Percentiles rank a stretch among this genome's conserved stretches.
phyloP scores from a whole-genome alignment of 202 grass and related monocot species.

The Schoenoplectus triqueter region DNA sequence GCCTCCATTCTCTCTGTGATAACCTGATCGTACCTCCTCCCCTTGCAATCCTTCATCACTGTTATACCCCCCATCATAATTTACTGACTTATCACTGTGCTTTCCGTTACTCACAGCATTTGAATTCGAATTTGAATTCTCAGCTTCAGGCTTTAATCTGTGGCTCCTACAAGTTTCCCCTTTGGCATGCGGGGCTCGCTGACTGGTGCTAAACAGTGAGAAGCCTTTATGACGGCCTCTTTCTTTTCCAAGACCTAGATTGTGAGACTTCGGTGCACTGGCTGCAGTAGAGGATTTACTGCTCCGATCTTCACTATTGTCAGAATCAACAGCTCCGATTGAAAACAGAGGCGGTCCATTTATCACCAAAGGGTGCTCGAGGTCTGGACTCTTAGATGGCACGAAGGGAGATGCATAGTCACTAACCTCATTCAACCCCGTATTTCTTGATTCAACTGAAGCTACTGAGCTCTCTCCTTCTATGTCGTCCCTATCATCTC shows the following conservation, averaged over 20 bases:
- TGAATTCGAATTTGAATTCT: slow-evolving; percentile 50
- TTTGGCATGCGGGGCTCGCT: slow-evolving; percentile 34
- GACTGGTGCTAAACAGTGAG: slow-evolving; percentile 41
- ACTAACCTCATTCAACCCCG: slow-evolving; percentile 37
- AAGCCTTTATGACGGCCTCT: slow-evolving; percentile 48
- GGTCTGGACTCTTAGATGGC: slow-evolving; percentile 41
- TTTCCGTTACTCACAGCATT: slow-evolving; percentile 41
- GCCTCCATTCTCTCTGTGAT: slow-evolving; percentile 42
- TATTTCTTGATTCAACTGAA: slow-evolving; percentile 51
- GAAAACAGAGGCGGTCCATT: slow-evolving; percentile 59
- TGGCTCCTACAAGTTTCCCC: slow-evolving; percentile 3
- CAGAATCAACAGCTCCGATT: slow-evolving; percentile 49
- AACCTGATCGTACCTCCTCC: slow-evolving; percentile 37
- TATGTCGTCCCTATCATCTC: slow-evolving; percentile 36
- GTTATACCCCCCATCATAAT: slow-evolving; percentile 31
- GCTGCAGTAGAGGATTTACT: slow-evolving; percentile 60
- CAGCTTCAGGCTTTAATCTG: slow-evolving; percentile 22
- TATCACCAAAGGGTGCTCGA: slow-evolving; percentile 41
- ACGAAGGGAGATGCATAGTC: slow-evolving; percentile 36
- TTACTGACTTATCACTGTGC: slow-evolving; percentile 35
- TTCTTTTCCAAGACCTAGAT: slow-evolving; percentile 50
- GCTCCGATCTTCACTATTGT: slow-evolving; percentile 54
- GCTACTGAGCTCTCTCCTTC: slow-evolving; percentile 59
- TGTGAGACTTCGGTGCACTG: slow-evolving; percentile 46
- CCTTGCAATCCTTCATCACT: slow-evolving; percentile 43